Conservation (phyloP, 345 rosid species). For the Populus alba region DNA sequence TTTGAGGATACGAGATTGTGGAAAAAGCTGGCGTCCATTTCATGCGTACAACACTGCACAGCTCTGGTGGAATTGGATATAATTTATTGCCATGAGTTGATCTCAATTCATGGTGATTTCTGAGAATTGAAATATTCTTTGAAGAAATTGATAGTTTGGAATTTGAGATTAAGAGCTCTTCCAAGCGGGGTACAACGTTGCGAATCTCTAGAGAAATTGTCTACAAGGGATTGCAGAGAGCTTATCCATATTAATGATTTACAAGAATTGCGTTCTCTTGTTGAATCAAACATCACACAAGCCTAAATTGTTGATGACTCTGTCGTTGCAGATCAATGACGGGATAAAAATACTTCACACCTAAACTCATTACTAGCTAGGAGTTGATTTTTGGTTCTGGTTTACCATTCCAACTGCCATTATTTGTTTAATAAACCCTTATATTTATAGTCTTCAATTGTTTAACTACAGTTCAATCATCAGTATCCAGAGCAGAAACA, state of each 20-base stretch:
- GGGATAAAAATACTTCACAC: too few species aligned
- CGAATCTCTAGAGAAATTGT: conserved; percentile 2
- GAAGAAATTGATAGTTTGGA: not conserved
- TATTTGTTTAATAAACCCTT: too few species aligned
- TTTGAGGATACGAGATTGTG: not conserved
- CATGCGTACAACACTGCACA: not conserved
- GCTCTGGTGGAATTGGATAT: not conserved
- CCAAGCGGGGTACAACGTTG: conserved; percentile 2
- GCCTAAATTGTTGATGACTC: too few species aligned
- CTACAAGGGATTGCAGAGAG: not conserved
- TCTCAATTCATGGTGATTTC: not conserved
- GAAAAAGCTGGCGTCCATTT: not conserved
- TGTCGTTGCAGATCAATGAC: too few species aligned
- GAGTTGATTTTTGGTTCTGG: too few species aligned
- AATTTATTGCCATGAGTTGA: not conserved
- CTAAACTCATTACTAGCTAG: too few species aligned
- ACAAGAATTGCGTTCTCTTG: not conserved
- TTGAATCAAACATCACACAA: not conserved
- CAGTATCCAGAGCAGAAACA: too few species aligned
- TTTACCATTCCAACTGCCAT: too few species aligned
- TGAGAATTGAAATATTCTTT: not conserved
- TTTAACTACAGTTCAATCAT: too few species aligned
- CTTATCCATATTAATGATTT: not conserved
- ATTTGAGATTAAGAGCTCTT: not conserved
- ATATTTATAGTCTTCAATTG: too few species aligned